Conservation (phyloP, 2,329 filamentous ascomycete genomes). For the Colletotrichum sp. region DNA sequence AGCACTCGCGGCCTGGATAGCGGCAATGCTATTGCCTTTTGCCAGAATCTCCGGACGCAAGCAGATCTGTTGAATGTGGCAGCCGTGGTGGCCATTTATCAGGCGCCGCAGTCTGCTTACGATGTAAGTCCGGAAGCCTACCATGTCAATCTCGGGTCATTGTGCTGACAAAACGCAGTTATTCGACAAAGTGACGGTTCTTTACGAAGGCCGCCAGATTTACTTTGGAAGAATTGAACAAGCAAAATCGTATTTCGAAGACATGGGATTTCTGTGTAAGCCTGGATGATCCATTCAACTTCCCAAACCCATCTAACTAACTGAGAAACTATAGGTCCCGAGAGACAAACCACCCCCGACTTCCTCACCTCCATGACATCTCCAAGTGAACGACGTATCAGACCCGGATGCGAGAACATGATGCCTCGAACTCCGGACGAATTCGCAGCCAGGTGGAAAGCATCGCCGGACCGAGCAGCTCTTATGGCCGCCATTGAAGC, state of each 20-base stretch:
- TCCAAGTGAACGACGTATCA: conserved; percentile 66
- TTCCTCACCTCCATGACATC: conserved; percentile 75
- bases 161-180: conserved; percentile 26
- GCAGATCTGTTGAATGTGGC: conserved; percentile 31
- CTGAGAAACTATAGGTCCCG: conserved; percentile 24
- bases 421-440: conserved; percentile 64
- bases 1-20: conserved; percentile 34
- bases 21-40: conserved; percentile 60
- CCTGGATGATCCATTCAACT: fast-evolving
- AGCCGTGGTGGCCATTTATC: conserved; percentile 23
- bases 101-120: conserved; percentile 24
- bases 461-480: not conserved
- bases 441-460: conserved; percentile 34
- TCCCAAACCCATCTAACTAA: not conserved
- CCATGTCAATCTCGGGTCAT: no score
- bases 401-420: conserved; percentile 55
- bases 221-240: conserved; percentile 65
- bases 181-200: conserved; percentile 67
- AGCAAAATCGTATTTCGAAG: conserved; percentile 66
- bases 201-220: conserved; percentile 71
- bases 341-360: conserved; percentile 68
- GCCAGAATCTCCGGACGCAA: conserved; percentile 53
- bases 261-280: conserved; percentile 56
- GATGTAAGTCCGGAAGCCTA: not conserved
- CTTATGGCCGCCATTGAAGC: not conserved